phyloP scores from a whole-genome alignment of 306 rosid species.

The Citrullus mucosospermus region DNA sequence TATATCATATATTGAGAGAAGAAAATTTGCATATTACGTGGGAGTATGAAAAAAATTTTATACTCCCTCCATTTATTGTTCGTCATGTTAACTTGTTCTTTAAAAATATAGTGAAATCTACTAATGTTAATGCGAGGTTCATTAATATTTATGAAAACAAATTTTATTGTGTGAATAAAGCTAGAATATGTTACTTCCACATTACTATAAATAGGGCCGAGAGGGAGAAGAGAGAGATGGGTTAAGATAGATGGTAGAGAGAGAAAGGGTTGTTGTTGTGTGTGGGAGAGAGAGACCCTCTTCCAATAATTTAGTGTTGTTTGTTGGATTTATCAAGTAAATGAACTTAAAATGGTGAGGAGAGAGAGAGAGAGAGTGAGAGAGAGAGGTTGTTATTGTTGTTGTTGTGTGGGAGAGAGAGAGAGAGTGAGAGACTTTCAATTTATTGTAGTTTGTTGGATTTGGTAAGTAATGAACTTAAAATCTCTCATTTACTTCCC shows the following conservation, averaged over 20 bases:
- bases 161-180: too few species aligned
- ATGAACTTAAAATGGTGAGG: background rate
- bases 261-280: background rate
- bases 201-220: too few species aligned
- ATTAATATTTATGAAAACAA: too few species aligned
- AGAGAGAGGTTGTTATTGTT: background rate
- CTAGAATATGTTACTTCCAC: too few species aligned
- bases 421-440: background rate
- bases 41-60: too few species aligned
- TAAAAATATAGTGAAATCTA: too few species aligned
- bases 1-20: too few species aligned
- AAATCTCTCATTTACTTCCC: slow-evolving; percentile 7
- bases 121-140: too few species aligned
- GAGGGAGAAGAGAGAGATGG: too few species aligned
- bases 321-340: background rate
- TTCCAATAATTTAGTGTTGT: background rate
- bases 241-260: background rate
- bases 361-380: background rate
- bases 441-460: slow-evolving; percentile 4
- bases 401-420: background rate
- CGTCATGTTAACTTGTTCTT: too few species aligned
- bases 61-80: too few species aligned
- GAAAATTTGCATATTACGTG: too few species aligned
- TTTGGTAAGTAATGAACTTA: slow-evolving; percentile 2
- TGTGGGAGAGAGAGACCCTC: background rate